Base-by-base conservation (phyloP, 768 basidiomycete species). In the Kwoniella europaea region DNA sequence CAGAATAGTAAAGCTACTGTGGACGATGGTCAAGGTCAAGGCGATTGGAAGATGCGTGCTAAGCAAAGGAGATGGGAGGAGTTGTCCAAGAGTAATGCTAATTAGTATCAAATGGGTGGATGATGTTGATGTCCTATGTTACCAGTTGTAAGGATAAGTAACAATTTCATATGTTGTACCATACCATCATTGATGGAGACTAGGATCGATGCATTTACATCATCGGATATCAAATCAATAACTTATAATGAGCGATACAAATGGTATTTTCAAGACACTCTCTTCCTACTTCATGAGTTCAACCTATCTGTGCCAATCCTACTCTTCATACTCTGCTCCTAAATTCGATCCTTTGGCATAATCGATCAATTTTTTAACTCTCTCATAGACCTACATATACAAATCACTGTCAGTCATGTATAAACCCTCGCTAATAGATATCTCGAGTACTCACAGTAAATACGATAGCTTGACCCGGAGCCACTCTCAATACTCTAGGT, bases 401-500 rank as follows among this genome's bases (percentile, higher is more conserved):
- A 9, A 10, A 13, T 2, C 29, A 56, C 5, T 24, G 7, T 56
- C 46, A 50, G 46, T 18, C 27, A 27, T 27, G 27, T 27, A 27
- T 27, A 27, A 27, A 27, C 27, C 27, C 27, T 52, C n/a, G 50
- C 50, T 29, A 60, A 2, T 35, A 35, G 22, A 29, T 27, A 27
- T 60, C 35, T 10, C 29, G 24, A 27, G 7, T 7, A 77, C 82
- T 75, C 59, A 84, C 96, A 13, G 96, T 93, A 79, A 98, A 98
- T 44, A 98, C 96, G 74, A 98, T 92, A 2, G 95, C 95, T 73
- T 85, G 84, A 42, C 96, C 97, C 9, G 97, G 97, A 2, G 97
- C 97, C 56, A 99, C 97, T 65, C 97, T 89, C 77, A 97, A 86
- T 44, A 99, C 94, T 22, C 97, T 88, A 44, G 97, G 97, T 0